A percentile compares a stretch with the other conserved stretches of the same genome.
These are phyloP conservation scores for Wickerhamomyces xylosicus DNA, from an alignment of 805 yeast species.

Conservation along the genomic window DNA sequence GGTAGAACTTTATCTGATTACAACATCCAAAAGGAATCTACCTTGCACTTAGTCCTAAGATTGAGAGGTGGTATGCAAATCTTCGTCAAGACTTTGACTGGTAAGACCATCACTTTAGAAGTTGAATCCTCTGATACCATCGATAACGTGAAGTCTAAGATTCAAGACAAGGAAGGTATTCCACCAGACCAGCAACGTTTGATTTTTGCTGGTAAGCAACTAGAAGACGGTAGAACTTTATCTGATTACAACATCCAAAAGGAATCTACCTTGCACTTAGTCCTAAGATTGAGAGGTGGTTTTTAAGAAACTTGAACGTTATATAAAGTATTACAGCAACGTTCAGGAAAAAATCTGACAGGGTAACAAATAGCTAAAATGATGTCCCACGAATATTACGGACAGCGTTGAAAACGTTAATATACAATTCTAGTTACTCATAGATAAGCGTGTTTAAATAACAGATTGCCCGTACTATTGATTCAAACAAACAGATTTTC, in stretches of 20 bases:
- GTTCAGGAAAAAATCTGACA: too few relatives aligned
- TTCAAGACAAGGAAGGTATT: slow-evolving; percentile 97
- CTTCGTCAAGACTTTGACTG: slow-evolving; percentile 94
- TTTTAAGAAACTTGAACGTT: slow-evolving; percentile 58
- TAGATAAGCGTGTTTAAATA: neutral
- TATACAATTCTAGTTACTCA: slow-evolving; percentile 19
- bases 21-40: slow-evolving; percentile 91
- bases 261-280: slow-evolving; percentile 81
- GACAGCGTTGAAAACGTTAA: neutral
- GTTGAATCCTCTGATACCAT: slow-evolving; percentile 97
- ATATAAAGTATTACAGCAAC: neutral
- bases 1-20: slow-evolving; percentile 90
- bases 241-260: slow-evolving; percentile 93
- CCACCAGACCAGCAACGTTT: slow-evolving; percentile 99
- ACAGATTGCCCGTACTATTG: neutral
- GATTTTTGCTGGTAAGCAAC: slow-evolving; percentile 91
- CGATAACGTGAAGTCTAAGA: slow-evolving; percentile 89
- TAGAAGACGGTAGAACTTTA: slow-evolving; percentile 89
- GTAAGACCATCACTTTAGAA: slow-evolving; percentile 95
- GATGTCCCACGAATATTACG: neutral
- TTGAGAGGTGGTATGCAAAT: slow-evolving; percentile 87
- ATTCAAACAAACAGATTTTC: slow-evolving; percentile 5
- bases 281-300: slow-evolving; percentile 79
- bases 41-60: slow-evolving; percentile 74
- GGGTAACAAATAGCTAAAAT: too few relatives aligned